phyloP scores from a whole-genome alignment of 805 yeast species.

The Candida tibetensis region DNA sequence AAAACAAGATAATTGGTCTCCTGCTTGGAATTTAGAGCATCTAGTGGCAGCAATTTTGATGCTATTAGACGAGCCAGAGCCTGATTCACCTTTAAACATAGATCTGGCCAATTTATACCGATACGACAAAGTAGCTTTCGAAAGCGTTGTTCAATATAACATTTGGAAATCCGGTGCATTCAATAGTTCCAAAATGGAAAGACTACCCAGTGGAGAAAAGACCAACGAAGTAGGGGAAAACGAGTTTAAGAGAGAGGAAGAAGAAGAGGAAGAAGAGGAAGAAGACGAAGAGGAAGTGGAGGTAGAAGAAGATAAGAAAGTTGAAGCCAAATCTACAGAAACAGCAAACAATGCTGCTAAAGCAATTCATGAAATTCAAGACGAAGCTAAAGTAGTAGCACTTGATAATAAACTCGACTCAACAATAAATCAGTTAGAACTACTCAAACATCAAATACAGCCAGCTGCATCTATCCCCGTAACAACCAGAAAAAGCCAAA shows the following conservation, averaged over 20 bases:
- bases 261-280: slow-evolving; percentile 1
- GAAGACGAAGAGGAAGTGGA: neutral
- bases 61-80: slow-evolving; percentile 63
- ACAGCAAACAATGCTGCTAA: neutral
- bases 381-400: neutral
- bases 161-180: slow-evolving; percentile 40
- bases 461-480: neutral
- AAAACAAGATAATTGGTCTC: slow-evolving; percentile 60
- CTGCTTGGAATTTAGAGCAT: slow-evolving; percentile 65
- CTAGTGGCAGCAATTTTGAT: slow-evolving; percentile 56
- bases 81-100: slow-evolving; percentile 67
- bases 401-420: slow-evolving; percentile 1
- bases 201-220: slow-evolving; percentile 3
- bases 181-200: slow-evolving; percentile 1
- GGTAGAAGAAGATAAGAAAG: neutral
- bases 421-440: slow-evolving; percentile 3
- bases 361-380: neutral
- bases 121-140: slow-evolving; percentile 38
- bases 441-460: slow-evolving; percentile 4
- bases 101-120: slow-evolving; percentile 64
- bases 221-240: neutral
- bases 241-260: neutral
- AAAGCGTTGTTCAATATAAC: slow-evolving; percentile 38
- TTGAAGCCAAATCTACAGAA: neutral
- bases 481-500: neutral